Percentiles rank a stretch among this genome's conserved stretches.
Evolutionary conservation across 2,329 filamentous ascomycete genomes (phyloP).

Genomic region (Penicillium psychrosexuale): DNA sequence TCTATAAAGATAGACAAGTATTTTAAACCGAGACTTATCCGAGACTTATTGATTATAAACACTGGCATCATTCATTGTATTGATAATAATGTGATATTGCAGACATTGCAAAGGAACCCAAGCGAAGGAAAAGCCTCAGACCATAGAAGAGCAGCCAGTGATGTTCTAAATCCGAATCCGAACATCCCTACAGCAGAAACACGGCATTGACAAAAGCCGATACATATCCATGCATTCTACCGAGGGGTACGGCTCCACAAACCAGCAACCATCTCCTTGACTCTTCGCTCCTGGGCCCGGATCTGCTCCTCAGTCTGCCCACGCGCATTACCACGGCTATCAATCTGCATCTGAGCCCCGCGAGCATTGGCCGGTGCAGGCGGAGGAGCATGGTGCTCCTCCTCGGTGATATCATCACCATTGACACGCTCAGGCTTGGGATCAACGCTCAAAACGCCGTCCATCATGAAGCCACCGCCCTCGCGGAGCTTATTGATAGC

Average conservation of each 20-base stretch:
- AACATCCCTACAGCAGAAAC: background rate
- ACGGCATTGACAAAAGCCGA: background rate
- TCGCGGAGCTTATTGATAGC: conserved; percentile 66
- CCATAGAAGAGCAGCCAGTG: background rate
- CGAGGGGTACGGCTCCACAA: conserved; percentile 48
- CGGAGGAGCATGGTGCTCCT: conserved; percentile 27
- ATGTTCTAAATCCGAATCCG: background rate
- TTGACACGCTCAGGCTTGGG: conserved; percentile 50
- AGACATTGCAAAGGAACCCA: background rate
- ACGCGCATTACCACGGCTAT: conserved; percentile 57
- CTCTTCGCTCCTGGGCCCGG: conserved; percentile 56
- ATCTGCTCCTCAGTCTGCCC: conserved; percentile 64
- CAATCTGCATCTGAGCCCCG: conserved; percentile 49
- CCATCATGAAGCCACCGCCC: conserved; percentile 61
- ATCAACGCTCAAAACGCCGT: conserved; percentile 57
- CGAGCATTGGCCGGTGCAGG: background rate
- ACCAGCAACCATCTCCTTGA: conserved; percentile 57
- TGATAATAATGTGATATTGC: background rate
- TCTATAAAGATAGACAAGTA: background rate
- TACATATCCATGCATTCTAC: conserved; percentile 15
- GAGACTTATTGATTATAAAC: background rate
- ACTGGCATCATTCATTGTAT: background rate
- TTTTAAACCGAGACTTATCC: background rate
- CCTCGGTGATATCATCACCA: conserved; percentile 43
- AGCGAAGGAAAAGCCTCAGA: background rate